phyloP scores from a whole-genome alignment of 2,329 filamentous ascomycete genomes.

The Colletotrichum neosansevieriae region DNA sequence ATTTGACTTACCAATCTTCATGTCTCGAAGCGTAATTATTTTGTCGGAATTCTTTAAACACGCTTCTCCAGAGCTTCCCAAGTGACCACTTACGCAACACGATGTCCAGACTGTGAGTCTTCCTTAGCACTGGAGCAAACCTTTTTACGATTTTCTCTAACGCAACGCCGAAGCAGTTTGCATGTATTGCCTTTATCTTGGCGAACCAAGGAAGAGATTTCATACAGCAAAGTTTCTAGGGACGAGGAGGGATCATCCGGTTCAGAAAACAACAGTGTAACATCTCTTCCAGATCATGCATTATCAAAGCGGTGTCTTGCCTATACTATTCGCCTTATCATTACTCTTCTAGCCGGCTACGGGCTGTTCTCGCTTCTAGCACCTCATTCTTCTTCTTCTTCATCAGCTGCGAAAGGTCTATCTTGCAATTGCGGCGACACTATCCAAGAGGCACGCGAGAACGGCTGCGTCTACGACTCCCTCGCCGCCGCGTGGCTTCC shows the following conservation, averaged over 20 bases:
- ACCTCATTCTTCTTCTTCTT: not conserved
- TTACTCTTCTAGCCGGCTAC: not conserved
- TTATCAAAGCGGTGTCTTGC: accelerated
- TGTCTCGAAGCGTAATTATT: no score
- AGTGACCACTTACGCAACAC: no score
- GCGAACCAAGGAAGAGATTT: not conserved
- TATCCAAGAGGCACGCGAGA: slow-evolving; percentile 44
- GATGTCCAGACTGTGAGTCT: no score
- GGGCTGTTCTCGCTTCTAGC: not conserved
- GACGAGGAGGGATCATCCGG: not conserved
- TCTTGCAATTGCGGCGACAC: slow-evolving; percentile 50
- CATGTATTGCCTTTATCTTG: not conserved
- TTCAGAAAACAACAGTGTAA: no score
- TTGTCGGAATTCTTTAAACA: no score
- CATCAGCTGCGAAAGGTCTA: not conserved
- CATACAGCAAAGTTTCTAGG: not conserved
- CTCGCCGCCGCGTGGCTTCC: slow-evolving; percentile 52
- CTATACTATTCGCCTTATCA: not conserved
- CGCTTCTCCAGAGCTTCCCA: no score
- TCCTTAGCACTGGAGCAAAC: no score
- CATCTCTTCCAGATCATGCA: not conserved
- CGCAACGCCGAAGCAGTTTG: not conserved
- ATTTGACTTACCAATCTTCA: not conserved
- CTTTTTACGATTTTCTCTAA: not conserved
- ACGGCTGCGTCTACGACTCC: slow-evolving; percentile 50